phyloP scores from a whole-genome alignment of 2,329 filamentous ascomycete species.

The Ceratocystis variospora region DNA sequence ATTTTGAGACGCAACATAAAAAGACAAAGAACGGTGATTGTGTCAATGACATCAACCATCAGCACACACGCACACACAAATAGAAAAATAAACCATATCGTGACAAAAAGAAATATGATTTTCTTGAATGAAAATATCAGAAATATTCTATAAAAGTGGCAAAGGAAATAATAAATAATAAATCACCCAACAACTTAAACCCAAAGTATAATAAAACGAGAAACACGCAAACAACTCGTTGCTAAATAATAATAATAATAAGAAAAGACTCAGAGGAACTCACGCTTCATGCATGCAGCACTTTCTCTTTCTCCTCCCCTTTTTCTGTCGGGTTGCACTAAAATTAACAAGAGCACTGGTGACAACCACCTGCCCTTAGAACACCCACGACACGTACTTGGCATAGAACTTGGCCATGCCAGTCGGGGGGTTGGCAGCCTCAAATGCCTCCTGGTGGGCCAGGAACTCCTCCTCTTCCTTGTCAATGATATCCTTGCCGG shows the following conservation, averaged over 20 bases:
- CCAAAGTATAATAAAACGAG: not conserved
- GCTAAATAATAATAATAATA: not conserved
- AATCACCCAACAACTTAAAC: not conserved
- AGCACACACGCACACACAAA: too few relatives aligned
- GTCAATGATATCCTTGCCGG: slow-evolving; percentile 60
- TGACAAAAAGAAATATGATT: too few relatives aligned
- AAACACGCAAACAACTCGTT: not conserved
- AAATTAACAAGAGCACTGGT: not conserved
- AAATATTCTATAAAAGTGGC: too few relatives aligned
- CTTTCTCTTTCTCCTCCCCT: not conserved
- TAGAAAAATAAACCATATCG: too few relatives aligned
- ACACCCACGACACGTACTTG: slow-evolving; percentile 20
- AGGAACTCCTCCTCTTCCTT: slow-evolving; percentile 58
- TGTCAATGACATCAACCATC: too few relatives aligned
- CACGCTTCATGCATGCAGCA: not conserved
- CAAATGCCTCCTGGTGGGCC: slow-evolving; percentile 28
- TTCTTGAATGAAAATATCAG: too few relatives aligned
- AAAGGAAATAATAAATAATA: not conserved
- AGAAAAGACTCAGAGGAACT: not conserved
- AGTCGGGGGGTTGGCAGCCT: slow-evolving; percentile 20
- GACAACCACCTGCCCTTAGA: slow-evolving; percentile 11
- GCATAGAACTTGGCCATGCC: slow-evolving; percentile 18
- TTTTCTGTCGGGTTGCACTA: too few relatives aligned
- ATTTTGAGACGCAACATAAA: too few relatives aligned
- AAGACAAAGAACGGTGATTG: too few relatives aligned